A percentile compares a stretch with the other conserved stretches of the same genome.
These are phyloP conservation scores for Quercus suber DNA, from an alignment of 306 rosid species.

Conservation along the genomic window DNA sequence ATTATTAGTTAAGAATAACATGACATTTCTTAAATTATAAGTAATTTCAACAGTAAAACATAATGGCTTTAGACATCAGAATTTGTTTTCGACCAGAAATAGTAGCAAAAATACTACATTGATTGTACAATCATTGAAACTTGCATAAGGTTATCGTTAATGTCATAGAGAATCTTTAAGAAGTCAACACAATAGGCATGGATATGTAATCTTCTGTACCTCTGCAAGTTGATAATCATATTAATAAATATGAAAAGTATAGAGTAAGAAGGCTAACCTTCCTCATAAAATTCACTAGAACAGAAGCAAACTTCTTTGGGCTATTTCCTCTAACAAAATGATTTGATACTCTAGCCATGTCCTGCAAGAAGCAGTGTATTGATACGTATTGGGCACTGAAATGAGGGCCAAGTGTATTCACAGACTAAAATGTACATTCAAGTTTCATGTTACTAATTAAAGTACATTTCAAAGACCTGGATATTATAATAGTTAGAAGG, in stretches of 20 bases:
- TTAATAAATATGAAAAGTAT: constrained; percentile 11
- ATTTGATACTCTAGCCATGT: constrained; percentile 73
- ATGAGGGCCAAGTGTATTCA: neutral
- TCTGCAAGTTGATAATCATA: neutral
- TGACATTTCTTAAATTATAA: neutral
- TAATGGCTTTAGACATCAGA: too few relatives aligned
- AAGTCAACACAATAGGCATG: constrained; percentile 11
- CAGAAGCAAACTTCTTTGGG: constrained; percentile 72
- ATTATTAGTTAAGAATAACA: neutral
- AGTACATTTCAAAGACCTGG: constrained; percentile 1
- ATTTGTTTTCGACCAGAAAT: too few relatives aligned
- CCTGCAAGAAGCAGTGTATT: constrained; percentile 58
- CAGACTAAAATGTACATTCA: neutral
- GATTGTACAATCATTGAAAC: too few relatives aligned
- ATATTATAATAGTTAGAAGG: constrained; percentile 5
- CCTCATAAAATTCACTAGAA: constrained; percentile 75
- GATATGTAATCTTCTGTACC: constrained; percentile 12
- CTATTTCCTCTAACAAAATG: constrained; percentile 84
- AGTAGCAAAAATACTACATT: too few relatives aligned
- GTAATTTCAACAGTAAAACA: neutral
- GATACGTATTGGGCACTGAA: constrained; percentile 10
- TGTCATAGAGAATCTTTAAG: neutral
- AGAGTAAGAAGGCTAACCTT: constrained; percentile 50
- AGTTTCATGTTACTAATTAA: neutral
- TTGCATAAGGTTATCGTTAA: too few relatives aligned